A percentile compares a stretch with the other conserved stretches of the same genome.
These are phyloP conservation scores for Pseudocercospora fijiensis DNA, from an alignment of 2,329 filamentous ascomycete genomes.

Conservation along the genomic window DNA sequence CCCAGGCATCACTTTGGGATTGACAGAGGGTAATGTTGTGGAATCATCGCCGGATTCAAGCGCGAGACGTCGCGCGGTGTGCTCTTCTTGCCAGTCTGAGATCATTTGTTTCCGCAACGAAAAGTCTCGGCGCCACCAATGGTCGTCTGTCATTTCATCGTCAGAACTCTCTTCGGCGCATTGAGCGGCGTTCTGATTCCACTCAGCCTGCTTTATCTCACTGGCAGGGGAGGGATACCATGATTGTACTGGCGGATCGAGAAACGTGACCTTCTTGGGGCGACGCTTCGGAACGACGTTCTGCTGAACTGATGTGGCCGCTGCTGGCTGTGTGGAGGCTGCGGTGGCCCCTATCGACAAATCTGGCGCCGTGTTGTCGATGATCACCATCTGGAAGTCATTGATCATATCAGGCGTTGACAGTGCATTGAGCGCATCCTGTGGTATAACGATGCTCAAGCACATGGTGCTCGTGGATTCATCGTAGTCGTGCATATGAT, in stretches of 20 bases:
- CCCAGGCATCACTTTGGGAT: neutral
- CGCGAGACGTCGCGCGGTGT: neutral
- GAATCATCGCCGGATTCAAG: neutral
- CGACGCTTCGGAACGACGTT: neutral
- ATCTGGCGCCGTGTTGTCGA: neutral
- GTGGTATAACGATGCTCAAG: conserved; percentile 6
- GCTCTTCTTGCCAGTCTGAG: neutral
- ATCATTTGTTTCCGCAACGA: neutral
- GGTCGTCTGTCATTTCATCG: neutral
- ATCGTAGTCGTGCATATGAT: conserved; percentile 1
- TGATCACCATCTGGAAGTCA: neutral
- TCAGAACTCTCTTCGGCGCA: neutral
- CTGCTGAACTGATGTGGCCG: neutral
- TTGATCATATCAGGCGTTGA: neutral
- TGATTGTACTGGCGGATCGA: neutral
- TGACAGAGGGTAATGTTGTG: neutral
- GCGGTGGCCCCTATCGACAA: neutral
- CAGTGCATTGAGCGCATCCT: neutral
- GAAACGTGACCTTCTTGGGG: neutral
- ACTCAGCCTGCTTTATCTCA: neutral
- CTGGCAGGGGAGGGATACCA: neutral
- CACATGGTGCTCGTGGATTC: neutral
- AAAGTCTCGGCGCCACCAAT: neutral
- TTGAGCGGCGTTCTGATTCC: neutral
- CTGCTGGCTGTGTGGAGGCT: neutral